phyloP scores from a whole-genome alignment of 805 yeast genomes.

The Kodamaea fukazawae region DNA sequence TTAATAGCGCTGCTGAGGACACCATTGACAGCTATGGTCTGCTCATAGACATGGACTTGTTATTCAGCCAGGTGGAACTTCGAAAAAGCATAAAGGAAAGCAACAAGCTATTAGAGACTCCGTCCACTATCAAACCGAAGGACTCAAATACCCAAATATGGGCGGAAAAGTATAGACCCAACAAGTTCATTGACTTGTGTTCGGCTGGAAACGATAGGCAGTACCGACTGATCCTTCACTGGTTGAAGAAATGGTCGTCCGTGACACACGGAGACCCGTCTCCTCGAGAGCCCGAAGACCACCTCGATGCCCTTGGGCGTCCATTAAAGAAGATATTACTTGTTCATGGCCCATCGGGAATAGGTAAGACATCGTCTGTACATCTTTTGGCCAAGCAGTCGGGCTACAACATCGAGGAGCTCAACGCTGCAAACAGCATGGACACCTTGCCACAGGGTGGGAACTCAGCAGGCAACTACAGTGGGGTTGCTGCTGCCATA shows the following conservation, averaged over 20 bases:
- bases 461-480: conserved; percentile 8
- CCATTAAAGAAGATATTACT: conserved; percentile 59
- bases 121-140: not conserved
- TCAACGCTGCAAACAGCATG: conserved; percentile 66
- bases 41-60: conserved; percentile 14
- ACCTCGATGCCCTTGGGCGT: conserved; percentile 31
- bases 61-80: conserved; percentile 14
- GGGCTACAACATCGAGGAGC: conserved; percentile 77
- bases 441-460: conserved; percentile 31
- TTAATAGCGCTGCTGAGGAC: conserved; percentile 5
- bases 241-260: conserved; percentile 40
- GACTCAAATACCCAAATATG: conserved; percentile 19
- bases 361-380: conserved; percentile 87
- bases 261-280: conserved; percentile 28
- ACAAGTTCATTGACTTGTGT: conserved; percentile 33
- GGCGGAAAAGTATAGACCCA: conserved; percentile 43
- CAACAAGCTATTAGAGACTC: not conserved
- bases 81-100: conserved; percentile 9
- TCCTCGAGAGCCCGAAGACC: not conserved
- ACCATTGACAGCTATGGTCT: conserved; percentile 4
- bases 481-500: conserved; percentile 29
- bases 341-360: conserved; percentile 90
- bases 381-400: conserved; percentile 80
- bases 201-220: conserved; percentile 45
- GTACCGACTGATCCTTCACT: conserved; percentile 36